These are phyloP conservation scores for Chytriomyces hyalinus DNA, from an alignment of 192 early-diverging fungal species.

Conservation along the genomic window DNA sequence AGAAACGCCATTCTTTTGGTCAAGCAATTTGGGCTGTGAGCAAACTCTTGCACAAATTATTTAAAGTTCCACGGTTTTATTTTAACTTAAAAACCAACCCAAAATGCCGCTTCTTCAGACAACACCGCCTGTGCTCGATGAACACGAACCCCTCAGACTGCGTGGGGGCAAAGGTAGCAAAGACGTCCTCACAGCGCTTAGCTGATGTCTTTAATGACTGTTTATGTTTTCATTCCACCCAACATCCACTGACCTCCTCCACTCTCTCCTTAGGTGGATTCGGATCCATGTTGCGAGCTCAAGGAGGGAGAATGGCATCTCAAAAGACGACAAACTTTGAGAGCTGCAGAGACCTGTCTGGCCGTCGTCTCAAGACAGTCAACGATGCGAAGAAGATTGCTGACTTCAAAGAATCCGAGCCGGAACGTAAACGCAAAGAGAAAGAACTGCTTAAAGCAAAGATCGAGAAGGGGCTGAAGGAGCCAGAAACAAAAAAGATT, in stretches of 20 bases:
- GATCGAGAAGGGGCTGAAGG: constrained; percentile 79
- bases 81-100: not conserved
- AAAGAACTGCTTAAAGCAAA: constrained; percentile 70
- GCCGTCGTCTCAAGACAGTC: constrained; percentile 83
- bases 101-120: not conserved
- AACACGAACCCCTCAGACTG: constrained; percentile 21
- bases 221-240: not conserved
- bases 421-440: constrained; percentile 68
- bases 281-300: constrained; percentile 90
- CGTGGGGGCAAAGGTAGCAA: constrained; percentile 18
- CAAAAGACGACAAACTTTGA: constrained; percentile 93
- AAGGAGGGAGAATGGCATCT: constrained; percentile 86
- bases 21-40: not conserved
- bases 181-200: not conserved
- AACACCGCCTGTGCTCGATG: not conserved
- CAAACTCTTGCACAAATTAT: too few relatives aligned
- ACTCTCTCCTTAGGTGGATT: constrained; percentile 94
- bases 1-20: not conserved
- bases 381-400: constrained; percentile 87
- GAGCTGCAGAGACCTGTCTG: constrained; percentile 90
- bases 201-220: not conserved
- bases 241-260: constrained; percentile 56
- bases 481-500: constrained; percentile 69
- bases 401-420: constrained; percentile 72
- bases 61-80: too few relatives aligned